These are phyloP conservation scores for Abelmoschus esculentus DNA, from an alignment of 345 rosid species.

Conservation along the genomic window DNA sequence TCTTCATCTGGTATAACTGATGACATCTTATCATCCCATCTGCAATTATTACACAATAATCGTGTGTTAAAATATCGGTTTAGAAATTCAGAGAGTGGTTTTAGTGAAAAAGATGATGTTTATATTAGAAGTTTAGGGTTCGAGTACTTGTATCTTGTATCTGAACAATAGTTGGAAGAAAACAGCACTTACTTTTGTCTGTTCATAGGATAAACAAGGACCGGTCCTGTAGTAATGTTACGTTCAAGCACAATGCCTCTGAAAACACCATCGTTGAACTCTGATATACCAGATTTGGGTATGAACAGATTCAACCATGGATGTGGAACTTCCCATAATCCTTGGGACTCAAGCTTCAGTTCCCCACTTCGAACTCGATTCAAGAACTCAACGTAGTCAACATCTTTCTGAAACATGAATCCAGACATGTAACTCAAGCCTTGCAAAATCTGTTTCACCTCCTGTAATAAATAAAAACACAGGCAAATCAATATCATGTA, in stretches of 20 bases:
- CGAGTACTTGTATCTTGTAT: too few relatives aligned
- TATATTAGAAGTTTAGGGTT: too few relatives aligned
- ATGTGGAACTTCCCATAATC: conserved; percentile 94
- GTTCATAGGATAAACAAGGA: conserved; percentile 82
- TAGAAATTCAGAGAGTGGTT: too few relatives aligned
- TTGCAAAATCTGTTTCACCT: conserved; percentile 23
- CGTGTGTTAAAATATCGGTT: too few relatives aligned
- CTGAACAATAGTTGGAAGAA: too few relatives aligned
- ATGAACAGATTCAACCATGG: conserved; percentile 89
- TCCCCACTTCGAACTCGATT: conserved; percentile 73
- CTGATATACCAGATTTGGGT: conserved; percentile 55
- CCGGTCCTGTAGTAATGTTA: conserved; percentile 59
- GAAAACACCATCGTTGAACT: conserved; percentile 66
- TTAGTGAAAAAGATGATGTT: too few relatives aligned
- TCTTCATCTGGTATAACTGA: conserved; percentile 67
- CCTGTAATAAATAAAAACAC: conserved; percentile 19
- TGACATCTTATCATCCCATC: conserved; percentile 79
- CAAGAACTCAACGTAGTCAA: conserved; percentile 46
- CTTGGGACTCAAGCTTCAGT: conserved; percentile 48
- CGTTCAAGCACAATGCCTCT: conserved; percentile 50
- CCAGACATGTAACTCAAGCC: conserved; percentile 26
- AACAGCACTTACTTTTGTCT: conserved; percentile 44
- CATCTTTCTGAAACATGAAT: conserved; percentile 37
- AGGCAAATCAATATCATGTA: not conserved
- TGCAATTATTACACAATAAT: conserved; percentile 13